phyloP scores from a whole-genome alignment of 2,329 filamentous ascomycete species.

The Trichoderma endophyticum region DNA sequence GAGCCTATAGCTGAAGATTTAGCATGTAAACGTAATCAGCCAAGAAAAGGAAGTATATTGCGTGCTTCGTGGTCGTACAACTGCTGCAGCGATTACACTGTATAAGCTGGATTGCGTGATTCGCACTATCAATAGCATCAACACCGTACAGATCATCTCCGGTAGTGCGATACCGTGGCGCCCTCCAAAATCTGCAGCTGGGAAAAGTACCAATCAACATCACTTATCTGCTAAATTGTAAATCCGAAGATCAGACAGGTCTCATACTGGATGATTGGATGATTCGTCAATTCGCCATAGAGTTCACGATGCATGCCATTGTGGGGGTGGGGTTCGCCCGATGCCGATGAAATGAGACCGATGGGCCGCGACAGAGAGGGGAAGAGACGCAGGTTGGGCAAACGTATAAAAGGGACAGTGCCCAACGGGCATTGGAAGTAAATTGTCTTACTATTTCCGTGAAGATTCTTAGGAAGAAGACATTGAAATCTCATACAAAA shows the following conservation, averaged over 20 bases:
- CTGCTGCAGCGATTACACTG: constrained; percentile 2
- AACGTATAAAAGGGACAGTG: constrained; percentile 4
- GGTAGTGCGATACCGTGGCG: background rate
- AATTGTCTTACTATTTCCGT: background rate
- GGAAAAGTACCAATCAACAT: background rate
- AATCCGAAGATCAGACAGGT: constrained; percentile 3
- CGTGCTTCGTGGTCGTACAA: constrained; percentile 12
- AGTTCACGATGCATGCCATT: constrained; percentile 17
- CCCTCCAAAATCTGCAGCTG: background rate
- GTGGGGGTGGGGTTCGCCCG: constrained; percentile 16
- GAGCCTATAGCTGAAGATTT: background rate
- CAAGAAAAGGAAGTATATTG: background rate
- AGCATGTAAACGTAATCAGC: constrained; percentile 2
- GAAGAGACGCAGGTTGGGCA: background rate
- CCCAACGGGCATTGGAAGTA: background rate
- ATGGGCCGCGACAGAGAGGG: constrained; percentile 13
- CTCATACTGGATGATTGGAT: constrained; percentile 11
- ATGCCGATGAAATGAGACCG: background rate
- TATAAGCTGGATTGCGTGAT: constrained; percentile 18
- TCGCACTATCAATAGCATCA: constrained; percentile 21
- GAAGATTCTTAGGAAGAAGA: background rate
- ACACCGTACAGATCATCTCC: background rate
- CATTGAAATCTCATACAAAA: constrained; percentile 10
- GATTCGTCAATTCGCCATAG: constrained; percentile 17
- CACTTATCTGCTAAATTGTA: background rate